phyloP scores from a whole-genome alignment of 2,329 filamentous ascomycete species.

The Phialemoniopsis sp. region DNA sequence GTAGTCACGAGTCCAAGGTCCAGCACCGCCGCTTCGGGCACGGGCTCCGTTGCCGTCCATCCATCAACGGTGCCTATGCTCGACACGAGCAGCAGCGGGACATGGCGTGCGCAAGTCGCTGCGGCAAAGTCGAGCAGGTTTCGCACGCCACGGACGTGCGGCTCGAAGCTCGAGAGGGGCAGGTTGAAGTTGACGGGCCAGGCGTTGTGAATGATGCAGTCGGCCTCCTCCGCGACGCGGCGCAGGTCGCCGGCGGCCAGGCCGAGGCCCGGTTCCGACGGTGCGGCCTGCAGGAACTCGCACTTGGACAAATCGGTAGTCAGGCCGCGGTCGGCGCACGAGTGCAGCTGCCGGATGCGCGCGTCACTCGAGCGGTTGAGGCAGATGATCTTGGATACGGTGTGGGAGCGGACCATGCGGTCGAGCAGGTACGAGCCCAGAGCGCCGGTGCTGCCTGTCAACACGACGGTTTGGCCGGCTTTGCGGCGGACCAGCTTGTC shows the following conservation, averaged over 20 bases:
- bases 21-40: conserved; percentile 32
- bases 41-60: conserved; percentile 21
- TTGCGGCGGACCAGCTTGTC: conserved; percentile 21
- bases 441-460: conserved; percentile 46
- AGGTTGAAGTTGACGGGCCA: conserved; percentile 54
- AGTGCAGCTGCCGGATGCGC: conserved; percentile 35
- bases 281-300: conserved; percentile 45
- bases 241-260: conserved; percentile 29
- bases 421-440: conserved; percentile 43
- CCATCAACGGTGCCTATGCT: conserved; percentile 31
- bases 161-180: conserved; percentile 41
- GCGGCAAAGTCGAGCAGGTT: conserved; percentile 38
- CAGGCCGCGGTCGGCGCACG: conserved; percentile 34
- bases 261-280: conserved; percentile 41
- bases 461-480: conserved; percentile 31
- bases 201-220: conserved; percentile 49
- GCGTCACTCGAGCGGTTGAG: conserved; percentile 43
- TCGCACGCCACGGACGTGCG: conserved; percentile 44
- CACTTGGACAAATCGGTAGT: conserved; percentile 28
- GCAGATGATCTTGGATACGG: conserved; percentile 37
- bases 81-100: conserved; percentile 38
- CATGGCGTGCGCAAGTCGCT: conserved; percentile 21
- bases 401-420: conserved; percentile 21
- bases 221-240: conserved; percentile 29
- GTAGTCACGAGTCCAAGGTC: conserved; percentile 23